Conservation (phyloP, 192 early-diverging fungal genomes). For the Backusella morwellensis region DNA sequence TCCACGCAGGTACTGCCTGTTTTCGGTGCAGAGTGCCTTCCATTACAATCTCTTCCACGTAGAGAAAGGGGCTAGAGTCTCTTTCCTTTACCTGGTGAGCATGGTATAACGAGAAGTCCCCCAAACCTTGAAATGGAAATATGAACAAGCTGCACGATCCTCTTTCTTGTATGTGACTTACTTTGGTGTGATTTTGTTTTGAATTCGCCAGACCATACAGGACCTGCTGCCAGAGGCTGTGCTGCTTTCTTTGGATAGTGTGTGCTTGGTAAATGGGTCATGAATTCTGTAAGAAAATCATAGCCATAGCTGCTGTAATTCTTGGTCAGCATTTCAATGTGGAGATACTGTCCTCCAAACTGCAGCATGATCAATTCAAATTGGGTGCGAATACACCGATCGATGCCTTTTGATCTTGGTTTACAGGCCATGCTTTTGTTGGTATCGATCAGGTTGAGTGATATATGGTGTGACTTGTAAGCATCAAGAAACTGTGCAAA, state of each 20-base stretch:
- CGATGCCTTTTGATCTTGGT: neutral
- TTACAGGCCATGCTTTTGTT: neutral
- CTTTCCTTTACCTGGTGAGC: neutral
- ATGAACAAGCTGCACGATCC: neutral
- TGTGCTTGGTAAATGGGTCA: neutral
- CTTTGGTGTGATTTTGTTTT: neutral
- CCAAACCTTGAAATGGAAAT: neutral
- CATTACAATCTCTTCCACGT: neutral
- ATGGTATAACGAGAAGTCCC: neutral
- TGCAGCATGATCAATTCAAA: neutral
- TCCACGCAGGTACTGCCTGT: neutral
- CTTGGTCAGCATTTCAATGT: neutral
- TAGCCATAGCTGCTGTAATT: neutral
- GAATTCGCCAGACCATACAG: slow-evolving; percentile 1
- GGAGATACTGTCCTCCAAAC: neutral
- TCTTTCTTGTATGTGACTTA: neutral
- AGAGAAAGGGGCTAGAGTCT: neutral
- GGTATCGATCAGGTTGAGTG: neutral
- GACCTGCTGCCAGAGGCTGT: neutral
- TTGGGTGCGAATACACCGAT: neutral
- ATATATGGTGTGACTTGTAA: neutral
- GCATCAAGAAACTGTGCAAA: neutral
- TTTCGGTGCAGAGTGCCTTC: neutral
- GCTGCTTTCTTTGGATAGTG: neutral
- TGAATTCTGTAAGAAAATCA: neutral